Percentiles rank a stretch among this genome's conserved stretches.
These are phyloP conservation scores for Fraxinus dipetala DNA, from an alignment of 305 asterid species.

Conservation along the genomic window DNA sequence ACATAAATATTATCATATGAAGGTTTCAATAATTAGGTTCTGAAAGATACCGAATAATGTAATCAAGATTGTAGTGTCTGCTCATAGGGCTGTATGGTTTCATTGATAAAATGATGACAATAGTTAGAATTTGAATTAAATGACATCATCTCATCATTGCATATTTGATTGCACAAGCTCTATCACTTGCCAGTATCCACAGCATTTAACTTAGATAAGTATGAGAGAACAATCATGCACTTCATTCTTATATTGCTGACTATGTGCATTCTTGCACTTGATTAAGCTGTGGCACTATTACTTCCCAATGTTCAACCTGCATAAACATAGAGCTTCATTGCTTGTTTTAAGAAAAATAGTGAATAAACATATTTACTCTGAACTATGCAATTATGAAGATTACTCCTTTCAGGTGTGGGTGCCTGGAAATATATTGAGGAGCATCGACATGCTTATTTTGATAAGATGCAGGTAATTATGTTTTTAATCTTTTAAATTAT, in stretches of 20 bases:
- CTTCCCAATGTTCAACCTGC: not conserved
- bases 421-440: conserved; percentile 87
- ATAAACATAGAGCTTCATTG: conserved; percentile 1
- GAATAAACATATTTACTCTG: conserved; percentile 4
- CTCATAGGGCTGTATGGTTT: not conserved
- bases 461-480: conserved; percentile 84
- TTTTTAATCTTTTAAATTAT: not conserved
- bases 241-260: conserved; percentile 9
- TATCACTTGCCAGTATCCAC: not conserved
- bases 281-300: not conserved
- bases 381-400: conserved; percentile 28
- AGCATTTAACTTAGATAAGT: not conserved
- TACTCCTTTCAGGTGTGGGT: conserved; percentile 68
- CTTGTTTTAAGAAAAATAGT: not conserved
- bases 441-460: conserved; percentile 92
- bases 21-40: not conserved
- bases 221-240: not conserved
- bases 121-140: not conserved
- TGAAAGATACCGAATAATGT: not conserved
- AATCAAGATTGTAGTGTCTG: not conserved
- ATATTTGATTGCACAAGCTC: not conserved
- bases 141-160: not conserved
- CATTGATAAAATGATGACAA: not conserved
- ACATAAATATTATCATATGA: not conserved
- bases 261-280: conserved; percentile 2